These are phyloP conservation scores for Emiliania huxleyi DNA, from an alignment of 78 protist genomes.

Conservation along the genomic window DNA sequence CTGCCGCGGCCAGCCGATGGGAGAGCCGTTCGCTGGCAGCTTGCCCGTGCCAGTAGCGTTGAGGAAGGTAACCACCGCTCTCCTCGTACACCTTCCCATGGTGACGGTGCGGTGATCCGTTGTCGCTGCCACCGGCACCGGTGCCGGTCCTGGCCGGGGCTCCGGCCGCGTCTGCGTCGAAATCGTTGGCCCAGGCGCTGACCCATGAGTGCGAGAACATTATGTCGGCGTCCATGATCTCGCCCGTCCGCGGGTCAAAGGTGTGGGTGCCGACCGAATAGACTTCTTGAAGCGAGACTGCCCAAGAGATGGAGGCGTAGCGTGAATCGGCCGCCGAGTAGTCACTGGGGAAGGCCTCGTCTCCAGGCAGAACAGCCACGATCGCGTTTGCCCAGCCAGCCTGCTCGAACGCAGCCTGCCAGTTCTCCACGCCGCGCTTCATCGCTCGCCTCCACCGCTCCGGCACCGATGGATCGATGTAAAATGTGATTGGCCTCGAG, in stretches of 20 bases:
- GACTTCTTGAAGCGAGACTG: background rate
- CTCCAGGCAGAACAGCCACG: background rate
- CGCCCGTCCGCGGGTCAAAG: background rate
- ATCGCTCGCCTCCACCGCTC: background rate
- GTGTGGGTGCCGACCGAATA: background rate
- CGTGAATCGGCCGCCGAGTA: background rate
- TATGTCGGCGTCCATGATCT: slow-evolving; percentile 9
- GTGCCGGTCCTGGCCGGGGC: background rate
- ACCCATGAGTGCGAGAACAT: background rate
- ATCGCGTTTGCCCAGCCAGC: background rate
- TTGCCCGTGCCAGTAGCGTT: no score
- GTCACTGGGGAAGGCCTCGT: background rate
- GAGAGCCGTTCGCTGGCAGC: no score
- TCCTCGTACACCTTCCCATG: no score
- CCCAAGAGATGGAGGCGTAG: background rate
- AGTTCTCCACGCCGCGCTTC: background rate
- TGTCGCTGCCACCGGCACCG: background rate
- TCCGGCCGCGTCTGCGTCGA: background rate
- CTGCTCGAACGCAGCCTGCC: background rate
- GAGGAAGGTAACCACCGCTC: no score
- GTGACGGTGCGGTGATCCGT: no score
- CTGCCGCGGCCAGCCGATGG: no score
- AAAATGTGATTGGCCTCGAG: background rate
- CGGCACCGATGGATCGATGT: slow-evolving; percentile 24
- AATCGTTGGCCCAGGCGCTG: background rate